These are phyloP conservation scores for Eleusine coracana DNA, from an alignment of 176 grass and related monocot species.

Conservation along the genomic window DNA sequence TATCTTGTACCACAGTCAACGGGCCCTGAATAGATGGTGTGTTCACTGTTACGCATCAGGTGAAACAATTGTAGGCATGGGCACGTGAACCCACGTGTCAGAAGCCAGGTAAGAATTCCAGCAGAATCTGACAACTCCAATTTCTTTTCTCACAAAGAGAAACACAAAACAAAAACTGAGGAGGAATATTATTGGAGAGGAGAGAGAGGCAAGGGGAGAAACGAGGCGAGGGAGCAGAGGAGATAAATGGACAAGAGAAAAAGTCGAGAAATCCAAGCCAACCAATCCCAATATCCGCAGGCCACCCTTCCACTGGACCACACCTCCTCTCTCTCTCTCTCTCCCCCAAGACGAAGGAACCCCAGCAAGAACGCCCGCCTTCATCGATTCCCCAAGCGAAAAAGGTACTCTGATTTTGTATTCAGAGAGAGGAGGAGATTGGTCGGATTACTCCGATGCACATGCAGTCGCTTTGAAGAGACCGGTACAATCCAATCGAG, in stretches of 20 bases:
- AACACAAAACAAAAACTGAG: conserved; percentile 25
- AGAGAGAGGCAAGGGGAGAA: conserved; percentile 24
- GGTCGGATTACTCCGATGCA: conserved; percentile 26
- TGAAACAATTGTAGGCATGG: background rate
- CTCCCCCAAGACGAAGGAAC: conserved; percentile 20
- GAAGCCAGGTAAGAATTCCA: conserved; percentile 25
- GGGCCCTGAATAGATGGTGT: background rate
- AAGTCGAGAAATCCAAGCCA: conserved; percentile 54
- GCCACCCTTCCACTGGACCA: conserved; percentile 49
- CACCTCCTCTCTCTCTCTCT: conserved; percentile 9
- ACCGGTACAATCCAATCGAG: conserved; percentile 20
- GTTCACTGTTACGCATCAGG: background rate
- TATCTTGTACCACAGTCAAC: background rate
- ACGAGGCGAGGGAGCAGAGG: background rate
- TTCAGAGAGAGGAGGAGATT: conserved; percentile 7
- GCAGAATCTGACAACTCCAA: conserved; percentile 38
- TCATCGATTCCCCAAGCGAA: conserved; percentile 13
- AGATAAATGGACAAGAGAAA: conserved; percentile 55
- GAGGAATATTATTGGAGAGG: conserved; percentile 49
- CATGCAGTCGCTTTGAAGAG: conserved; percentile 36
- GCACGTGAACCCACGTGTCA: background rate
- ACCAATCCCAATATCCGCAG: conserved; percentile 50
- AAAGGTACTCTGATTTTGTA: conserved; percentile 3
- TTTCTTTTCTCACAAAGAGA: conserved; percentile 4
- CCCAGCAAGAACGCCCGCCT: conserved; percentile 39